Percentiles rank a stretch among this genome's conserved stretches.
These are phyloP conservation scores for Leptographium lundbergii DNA, from an alignment of 2,329 filamentous ascomycete species.

Conservation along the genomic window DNA sequence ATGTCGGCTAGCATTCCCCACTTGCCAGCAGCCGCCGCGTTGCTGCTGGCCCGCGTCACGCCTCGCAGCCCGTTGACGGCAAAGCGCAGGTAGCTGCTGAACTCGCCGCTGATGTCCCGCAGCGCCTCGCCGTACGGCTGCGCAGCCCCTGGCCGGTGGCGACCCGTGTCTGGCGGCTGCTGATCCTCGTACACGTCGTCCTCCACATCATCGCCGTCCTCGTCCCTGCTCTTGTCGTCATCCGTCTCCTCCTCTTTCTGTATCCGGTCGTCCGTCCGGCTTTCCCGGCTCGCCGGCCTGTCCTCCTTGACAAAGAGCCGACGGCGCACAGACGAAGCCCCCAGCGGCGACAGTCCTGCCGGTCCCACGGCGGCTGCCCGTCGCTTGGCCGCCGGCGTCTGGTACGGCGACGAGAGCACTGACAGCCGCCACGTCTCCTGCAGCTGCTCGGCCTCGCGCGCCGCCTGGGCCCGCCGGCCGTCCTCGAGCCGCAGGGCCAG, in stretches of 20 bases:
- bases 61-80: slow-evolving; percentile 60
- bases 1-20: slow-evolving; percentile 79
- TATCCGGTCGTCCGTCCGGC: no score
- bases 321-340: slow-evolving; percentile 7
- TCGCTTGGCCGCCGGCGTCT: slow-evolving; percentile 5
- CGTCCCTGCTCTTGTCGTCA: slow-evolving; percentile 8
- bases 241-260: not conserved
- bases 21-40: slow-evolving; percentile 37
- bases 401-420: slow-evolving; percentile 19
- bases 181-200: slow-evolving; percentile 15
- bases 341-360: slow-evolving; percentile 10
- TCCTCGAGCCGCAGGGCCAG: slow-evolving; percentile 59
- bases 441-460: slow-evolving; percentile 23
- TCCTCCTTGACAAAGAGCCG: slow-evolving; percentile 1
- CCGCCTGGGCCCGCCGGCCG: slow-evolving; percentile 30
- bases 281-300: no score
- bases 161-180: not conserved
- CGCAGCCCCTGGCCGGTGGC: no score
- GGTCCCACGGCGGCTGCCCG: slow-evolving; percentile 5
- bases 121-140: slow-evolving; percentile 41
- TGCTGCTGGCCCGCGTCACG: slow-evolving; percentile 60
- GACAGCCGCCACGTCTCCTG: slow-evolving; percentile 27
- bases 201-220: slow-evolving; percentile 7
- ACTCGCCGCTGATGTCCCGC: slow-evolving; percentile 44
- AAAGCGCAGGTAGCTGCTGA: slow-evolving; percentile 55